Evolutionary conservation across 805 yeast species (phyloP).

Genomic region (Candida andamanensis): DNA sequence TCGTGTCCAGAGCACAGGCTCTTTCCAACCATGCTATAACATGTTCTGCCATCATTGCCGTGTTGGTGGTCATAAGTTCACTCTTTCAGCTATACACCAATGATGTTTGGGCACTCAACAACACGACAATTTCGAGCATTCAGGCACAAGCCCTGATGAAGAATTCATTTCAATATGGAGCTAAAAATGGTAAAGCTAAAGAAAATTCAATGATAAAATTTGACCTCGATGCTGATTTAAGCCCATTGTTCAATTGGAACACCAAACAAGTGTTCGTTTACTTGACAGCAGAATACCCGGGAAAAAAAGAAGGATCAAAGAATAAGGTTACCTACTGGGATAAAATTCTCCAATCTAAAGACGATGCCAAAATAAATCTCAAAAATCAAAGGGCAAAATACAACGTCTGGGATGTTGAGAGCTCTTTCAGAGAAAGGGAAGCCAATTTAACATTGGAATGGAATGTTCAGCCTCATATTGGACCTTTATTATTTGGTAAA

Average conservation of each 20-base stretch:
- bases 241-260: slow-evolving; percentile 89
- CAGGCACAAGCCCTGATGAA: slow-evolving; percentile 40
- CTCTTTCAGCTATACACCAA: slow-evolving; percentile 42
- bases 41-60: slow-evolving; percentile 40
- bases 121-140: slow-evolving; percentile 33
- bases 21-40: slow-evolving; percentile 52
- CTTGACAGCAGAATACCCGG: slow-evolving; percentile 76
- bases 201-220: slow-evolving; percentile 71
- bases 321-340: slow-evolving; percentile 91
- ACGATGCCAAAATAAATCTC: slow-evolving; percentile 55
- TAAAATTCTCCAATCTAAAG: slow-evolving; percentile 56
- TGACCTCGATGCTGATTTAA: slow-evolving; percentile 68
- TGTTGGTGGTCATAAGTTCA: slow-evolving; percentile 44
- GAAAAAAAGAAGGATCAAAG: slow-evolving; percentile 36
- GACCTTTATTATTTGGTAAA: slow-evolving; percentile 69
- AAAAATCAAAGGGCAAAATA: slow-evolving; percentile 62
- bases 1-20: slow-evolving; percentile 38
- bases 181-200: slow-evolving; percentile 59
- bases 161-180: slow-evolving; percentile 62
- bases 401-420: slow-evolving; percentile 80
- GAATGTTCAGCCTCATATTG: slow-evolving; percentile 91
- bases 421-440: slow-evolving; percentile 53
- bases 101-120: slow-evolving; percentile 40
- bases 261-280: slow-evolving; percentile 94
- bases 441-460: slow-evolving; percentile 73